Percentiles rank a stretch among this genome's conserved stretches.
These are phyloP conservation scores for Arabidopsis arenosa DNA, from an alignment of 345 rosid species.

Conservation along the genomic window DNA sequence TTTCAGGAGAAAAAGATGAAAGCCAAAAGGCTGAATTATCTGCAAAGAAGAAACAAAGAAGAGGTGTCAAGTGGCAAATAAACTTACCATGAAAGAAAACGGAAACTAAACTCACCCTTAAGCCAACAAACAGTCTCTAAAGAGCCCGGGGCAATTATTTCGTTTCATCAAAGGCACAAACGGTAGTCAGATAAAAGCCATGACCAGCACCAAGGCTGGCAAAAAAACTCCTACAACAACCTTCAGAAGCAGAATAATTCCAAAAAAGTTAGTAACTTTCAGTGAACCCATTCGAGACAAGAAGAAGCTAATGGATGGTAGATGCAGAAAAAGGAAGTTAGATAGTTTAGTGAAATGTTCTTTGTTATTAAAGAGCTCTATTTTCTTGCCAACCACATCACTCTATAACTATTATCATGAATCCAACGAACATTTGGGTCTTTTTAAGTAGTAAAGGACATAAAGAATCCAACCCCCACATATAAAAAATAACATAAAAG, in stretches of 20 bases:
- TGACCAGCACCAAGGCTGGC: constrained; percentile 28
- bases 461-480: constrained; percentile 25
- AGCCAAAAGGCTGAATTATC: too few relatives aligned
- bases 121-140: constrained; percentile 47
- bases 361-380: constrained; percentile 7
- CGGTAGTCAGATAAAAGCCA: constrained; percentile 34
- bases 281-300: constrained; percentile 6
- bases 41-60: too few relatives aligned
- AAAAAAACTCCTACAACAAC: too few relatives aligned
- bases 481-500: constrained; percentile 13
- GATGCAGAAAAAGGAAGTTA: constrained; percentile 33
- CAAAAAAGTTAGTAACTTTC: constrained; percentile 23
- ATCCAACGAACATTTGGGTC: constrained; percentile 10
- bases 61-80: too few relatives aligned
- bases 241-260: constrained; percentile 18
- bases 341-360: constrained; percentile 1
- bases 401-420: constrained; percentile 8
- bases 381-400: constrained; percentile 22
- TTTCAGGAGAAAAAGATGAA: too few relatives aligned
- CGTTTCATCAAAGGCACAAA: constrained; percentile 47
- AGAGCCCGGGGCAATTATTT: constrained; percentile 58
- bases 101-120: constrained; percentile 54
- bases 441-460: constrained; percentile 15
- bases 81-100: too few relatives aligned
- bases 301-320: constrained; percentile 8